Percentiles rank a stretch among this genome's conserved stretches.
Conservation (phyloP, 2,329 filamentous ascomycete genomes). For the Elsinoe necatrix region DNA sequence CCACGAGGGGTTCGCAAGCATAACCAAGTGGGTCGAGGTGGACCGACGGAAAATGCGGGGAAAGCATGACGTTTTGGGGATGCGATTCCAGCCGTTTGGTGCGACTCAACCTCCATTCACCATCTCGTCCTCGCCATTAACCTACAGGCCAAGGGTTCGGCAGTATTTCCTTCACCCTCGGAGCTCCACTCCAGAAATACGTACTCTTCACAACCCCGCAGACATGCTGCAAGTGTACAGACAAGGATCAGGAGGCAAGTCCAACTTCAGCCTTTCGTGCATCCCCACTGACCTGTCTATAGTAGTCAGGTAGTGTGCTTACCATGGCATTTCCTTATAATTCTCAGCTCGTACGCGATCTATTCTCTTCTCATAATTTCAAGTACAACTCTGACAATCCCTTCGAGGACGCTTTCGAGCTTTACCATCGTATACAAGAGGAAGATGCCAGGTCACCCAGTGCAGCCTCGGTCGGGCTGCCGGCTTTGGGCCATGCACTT, state of each 20-base stretch:
- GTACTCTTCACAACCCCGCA: constrained; percentile 16
- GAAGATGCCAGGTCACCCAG: constrained; percentile 16
- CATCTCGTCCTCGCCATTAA: background rate
- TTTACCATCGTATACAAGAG: constrained; percentile 26
- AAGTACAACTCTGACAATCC: constrained; percentile 22
- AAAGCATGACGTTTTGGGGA: constrained; percentile 6
- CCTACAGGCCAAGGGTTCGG: background rate
- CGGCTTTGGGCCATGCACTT: constrained; percentile 71
- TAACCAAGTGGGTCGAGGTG: background rate
- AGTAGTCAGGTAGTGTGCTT: background rate
- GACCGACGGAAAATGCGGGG: constrained; percentile 2
- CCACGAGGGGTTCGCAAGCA: background rate
- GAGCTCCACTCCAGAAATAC: constrained; percentile 14
- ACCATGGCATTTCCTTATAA: constrained; percentile 21
- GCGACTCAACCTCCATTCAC: constrained; percentile 4
- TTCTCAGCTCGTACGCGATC: constrained; percentile 24
- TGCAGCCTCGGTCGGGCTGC: constrained; percentile 43
- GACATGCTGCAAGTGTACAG: background rate
- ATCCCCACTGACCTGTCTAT: background rate
- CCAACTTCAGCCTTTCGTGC: background rate
- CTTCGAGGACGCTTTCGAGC: constrained; percentile 26
- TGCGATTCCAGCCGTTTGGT: background rate
- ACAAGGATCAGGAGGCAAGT: constrained; percentile 1
- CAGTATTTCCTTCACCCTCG: constrained; percentile 3
- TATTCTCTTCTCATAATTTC: constrained; percentile 17